Evolutionary conservation across 345 rosid genomes (phyloP), one percentile per base, ranked within the genome.

Genomic region (Populus tremula): DNA sequence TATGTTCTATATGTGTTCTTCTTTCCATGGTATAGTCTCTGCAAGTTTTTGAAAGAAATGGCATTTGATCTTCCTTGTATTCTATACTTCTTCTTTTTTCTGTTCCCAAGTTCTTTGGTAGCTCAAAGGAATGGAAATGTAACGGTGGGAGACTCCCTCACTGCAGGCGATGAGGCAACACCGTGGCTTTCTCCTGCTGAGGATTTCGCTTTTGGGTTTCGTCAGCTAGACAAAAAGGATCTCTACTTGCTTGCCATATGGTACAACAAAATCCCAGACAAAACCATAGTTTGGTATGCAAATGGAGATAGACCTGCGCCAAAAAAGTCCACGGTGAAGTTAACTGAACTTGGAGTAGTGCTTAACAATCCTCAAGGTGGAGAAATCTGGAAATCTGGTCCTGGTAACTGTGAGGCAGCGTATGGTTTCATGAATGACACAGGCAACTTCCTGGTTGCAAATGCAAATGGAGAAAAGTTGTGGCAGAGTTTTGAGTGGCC

Each of bases 171-270:
- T 14, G 47, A 50, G 10, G n/a, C 13, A 12, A 7, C 49, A 20
- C 33, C 0, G 21, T 71, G 75, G 75, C 63, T 33, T 53, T 71
- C 75, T 16, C 18, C 63, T 5, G 35, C 63, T 49, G 65, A 31
- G 5, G 71, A 69, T 13, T 69, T 69, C n/a, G 71, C 71, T 4
- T 69, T 69, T 23, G 71, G 71, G 13, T 72, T 72, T 54, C 75
- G 0, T 14, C 14, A 53, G 38, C 27, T 72, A 9, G 10, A 20
- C 29, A 35, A 10, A 25, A 71, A 71, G 20, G 74, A 50, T 18
- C 17, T 29, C 6, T 71, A 10, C 50, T 69, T 71, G 63, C 41
- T 71, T 8, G 23, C 72, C 49, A 69, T 69, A 8, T 69, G 72
- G 72, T 69, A 38, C n/a, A 0, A 69, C 50, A 49, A 71, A 41